These are phyloP conservation scores for Penicillium dipodomyicola DNA, from an alignment of 495 filamentous ascomycete genomes.

Conservation along the genomic window DNA sequence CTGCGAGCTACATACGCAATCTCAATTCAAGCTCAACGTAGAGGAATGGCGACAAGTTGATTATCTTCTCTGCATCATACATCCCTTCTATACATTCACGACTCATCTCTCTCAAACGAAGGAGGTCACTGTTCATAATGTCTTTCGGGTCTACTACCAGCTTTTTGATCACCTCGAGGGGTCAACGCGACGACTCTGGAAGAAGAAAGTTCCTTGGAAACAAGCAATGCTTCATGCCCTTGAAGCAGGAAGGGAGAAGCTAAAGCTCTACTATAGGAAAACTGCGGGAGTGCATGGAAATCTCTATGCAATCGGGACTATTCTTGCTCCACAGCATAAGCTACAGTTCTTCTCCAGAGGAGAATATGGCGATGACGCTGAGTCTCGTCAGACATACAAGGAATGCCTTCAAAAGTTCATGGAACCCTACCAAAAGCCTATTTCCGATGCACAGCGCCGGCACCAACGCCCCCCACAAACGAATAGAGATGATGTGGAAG, in stretches of 20 bases:
- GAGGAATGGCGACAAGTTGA: constrained; percentile 24
- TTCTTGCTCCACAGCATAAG: constrained; percentile 20
- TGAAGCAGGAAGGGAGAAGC: constrained; percentile 10
- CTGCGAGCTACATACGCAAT: too few relatives aligned
- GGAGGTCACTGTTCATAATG: constrained; percentile 18
- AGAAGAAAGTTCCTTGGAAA: too few relatives aligned
- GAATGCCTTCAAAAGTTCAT: too few relatives aligned
- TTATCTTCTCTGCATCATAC: constrained; percentile 18
- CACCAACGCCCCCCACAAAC: too few relatives aligned
- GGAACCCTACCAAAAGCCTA: too few relatives aligned
- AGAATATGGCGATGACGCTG: too few relatives aligned
- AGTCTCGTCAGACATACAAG: too few relatives aligned
- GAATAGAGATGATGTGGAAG: too few relatives aligned
- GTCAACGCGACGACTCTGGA: constrained; percentile 7
- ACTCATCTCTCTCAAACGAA: constrained; percentile 16
- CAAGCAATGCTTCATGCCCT: constrained; percentile 17
- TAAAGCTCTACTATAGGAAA: constrained; percentile 18
- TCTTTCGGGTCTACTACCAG: constrained; percentile 23
- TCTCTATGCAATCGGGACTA: constrained; percentile 25
- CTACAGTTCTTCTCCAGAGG: constrained; percentile 24
- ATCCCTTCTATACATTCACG: constrained; percentile 18
- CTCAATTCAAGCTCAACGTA: too few relatives aligned
- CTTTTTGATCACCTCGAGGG: constrained; percentile 14
- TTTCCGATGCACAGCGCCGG: too few relatives aligned
- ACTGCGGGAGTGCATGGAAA: constrained; percentile 9